These are phyloP conservation scores for Beauveria sp. DNA, from an alignment of 2,329 filamentous ascomycete genomes.

Conservation along the genomic window DNA sequence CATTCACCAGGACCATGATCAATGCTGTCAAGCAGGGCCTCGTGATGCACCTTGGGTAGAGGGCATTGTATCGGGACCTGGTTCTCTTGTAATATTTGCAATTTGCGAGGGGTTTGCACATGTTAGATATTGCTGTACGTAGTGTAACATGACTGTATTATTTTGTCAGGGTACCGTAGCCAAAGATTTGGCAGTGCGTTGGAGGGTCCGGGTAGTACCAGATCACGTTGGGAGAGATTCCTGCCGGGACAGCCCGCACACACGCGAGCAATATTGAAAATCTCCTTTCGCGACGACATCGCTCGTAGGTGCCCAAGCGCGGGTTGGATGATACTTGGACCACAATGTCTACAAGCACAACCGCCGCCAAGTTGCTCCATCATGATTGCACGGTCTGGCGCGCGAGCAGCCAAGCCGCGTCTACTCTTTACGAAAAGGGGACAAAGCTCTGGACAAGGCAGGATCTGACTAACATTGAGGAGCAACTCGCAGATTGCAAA, in stretches of 20 bases:
- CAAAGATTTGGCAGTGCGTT: too few species aligned
- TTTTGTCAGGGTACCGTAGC: too few species aligned
- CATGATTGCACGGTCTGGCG: slow-evolving; percentile 10
- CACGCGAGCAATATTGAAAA: too few species aligned
- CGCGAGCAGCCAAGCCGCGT: background rate
- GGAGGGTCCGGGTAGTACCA: too few species aligned
- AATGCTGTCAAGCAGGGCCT: background rate
- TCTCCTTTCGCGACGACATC: background rate
- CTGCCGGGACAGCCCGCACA: too few species aligned
- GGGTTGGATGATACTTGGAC: background rate
- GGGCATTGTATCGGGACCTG: too few species aligned
- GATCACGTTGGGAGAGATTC: too few species aligned
- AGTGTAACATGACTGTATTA: too few species aligned
- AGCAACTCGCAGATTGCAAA: background rate
- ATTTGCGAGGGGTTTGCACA: too few species aligned
- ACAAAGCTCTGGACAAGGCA: slow-evolving; percentile 4
- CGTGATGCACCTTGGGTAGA: background rate
- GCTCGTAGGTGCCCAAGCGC: background rate
- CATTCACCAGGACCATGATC: background rate
- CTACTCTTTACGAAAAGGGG: background rate
- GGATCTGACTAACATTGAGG: background rate
- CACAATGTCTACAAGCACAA: too few species aligned
- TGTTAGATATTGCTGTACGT: too few species aligned
- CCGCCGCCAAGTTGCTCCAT: background rate
- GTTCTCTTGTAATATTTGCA: too few species aligned